These are phyloP conservation scores for Coemansia sp. DNA, from an alignment of 192 early-diverging fungal genomes.

Conservation along the genomic window DNA sequence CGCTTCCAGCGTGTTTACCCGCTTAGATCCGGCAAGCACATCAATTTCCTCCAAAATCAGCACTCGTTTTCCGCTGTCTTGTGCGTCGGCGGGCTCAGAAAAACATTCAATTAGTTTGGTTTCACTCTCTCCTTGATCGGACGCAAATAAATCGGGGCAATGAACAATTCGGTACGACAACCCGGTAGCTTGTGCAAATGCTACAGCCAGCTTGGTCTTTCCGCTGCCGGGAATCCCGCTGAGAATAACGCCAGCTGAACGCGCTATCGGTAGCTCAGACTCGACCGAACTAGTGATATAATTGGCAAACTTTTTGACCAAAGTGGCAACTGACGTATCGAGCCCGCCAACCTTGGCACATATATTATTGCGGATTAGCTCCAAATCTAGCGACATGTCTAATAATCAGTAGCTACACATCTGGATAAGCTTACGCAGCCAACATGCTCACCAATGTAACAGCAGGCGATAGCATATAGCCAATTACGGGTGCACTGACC, in stretches of 20 bases:
- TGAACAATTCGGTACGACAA: conserved; percentile 23
- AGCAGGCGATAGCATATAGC: conserved; percentile 6
- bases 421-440: too few species aligned
- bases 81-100: background rate
- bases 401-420: too few species aligned
- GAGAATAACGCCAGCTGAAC: conserved; percentile 36
- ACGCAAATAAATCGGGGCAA: conserved; percentile 47
- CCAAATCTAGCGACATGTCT: conserved; percentile 4
- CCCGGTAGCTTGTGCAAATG: conserved; percentile 30
- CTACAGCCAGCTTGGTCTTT: conserved; percentile 37
- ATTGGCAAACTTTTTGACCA: conserved; percentile 25
- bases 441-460: background rate
- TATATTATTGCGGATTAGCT: conserved; percentile 11
- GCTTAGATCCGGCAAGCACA: conserved; percentile 36
- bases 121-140: conserved; percentile 49
- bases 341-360: conserved; percentile 30
- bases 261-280: conserved; percentile 1
- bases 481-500: conserved; percentile 9
- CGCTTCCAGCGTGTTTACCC: conserved; percentile 34
- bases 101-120: conserved; percentile 25
- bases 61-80: conserved; percentile 11
- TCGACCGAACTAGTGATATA: conserved; percentile 6
- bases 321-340: conserved; percentile 29
- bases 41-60: conserved; percentile 50
- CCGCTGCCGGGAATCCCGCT: conserved; percentile 47